Evolutionary conservation across 805 yeast genomes (phyloP).

Genomic region (Metschnikowia henanensis): DNA sequence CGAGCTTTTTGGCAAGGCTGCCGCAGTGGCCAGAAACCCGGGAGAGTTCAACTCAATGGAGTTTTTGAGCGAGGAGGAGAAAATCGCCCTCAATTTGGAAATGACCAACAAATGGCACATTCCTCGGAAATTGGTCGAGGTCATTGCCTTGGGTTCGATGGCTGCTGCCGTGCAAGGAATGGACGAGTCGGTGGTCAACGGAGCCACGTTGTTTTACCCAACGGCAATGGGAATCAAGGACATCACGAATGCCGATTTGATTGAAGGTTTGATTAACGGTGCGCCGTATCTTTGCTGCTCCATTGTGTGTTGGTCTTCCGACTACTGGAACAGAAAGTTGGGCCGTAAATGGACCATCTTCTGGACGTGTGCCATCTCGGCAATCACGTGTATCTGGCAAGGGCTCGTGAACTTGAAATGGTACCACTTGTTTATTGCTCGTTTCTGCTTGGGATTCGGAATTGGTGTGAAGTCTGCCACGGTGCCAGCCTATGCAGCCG

Average conservation of each 20-base stretch:
- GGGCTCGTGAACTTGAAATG: constrained; percentile 56
- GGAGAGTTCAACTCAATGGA: constrained; percentile 56
- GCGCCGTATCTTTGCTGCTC: constrained; percentile 67
- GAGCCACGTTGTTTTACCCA: constrained; percentile 65
- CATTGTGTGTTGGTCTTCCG: constrained; percentile 62
- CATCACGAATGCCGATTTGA: constrained; percentile 49
- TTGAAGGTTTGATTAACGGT: constrained; percentile 61
- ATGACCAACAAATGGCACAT: constrained; percentile 43
- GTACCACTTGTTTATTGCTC: constrained; percentile 59
- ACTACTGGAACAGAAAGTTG: constrained; percentile 46
- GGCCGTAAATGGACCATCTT: constrained; percentile 66
- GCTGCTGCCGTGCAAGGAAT: constrained; percentile 75
- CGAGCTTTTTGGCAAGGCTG: constrained; percentile 61
- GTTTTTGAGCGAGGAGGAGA: constrained; percentile 46
- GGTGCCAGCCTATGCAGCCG: constrained; percentile 54
- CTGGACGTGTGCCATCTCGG: constrained; percentile 58
- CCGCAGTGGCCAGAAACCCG: constrained; percentile 59
- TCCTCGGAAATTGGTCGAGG: constrained; percentile 49
- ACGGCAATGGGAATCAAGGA: constrained; percentile 46
- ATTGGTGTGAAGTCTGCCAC: constrained; percentile 68
- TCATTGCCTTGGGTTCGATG: constrained; percentile 60
- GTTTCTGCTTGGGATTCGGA: constrained; percentile 62
- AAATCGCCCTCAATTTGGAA: constrained; percentile 48
- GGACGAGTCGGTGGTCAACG: constrained; percentile 73
- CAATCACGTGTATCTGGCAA: constrained; percentile 66